Percentiles rank a stretch among this genome's conserved stretches.
These are phyloP conservation scores for Alternaria metachromatica DNA, from an alignment of 2,329 filamentous ascomycete species.

Conservation along the genomic window DNA sequence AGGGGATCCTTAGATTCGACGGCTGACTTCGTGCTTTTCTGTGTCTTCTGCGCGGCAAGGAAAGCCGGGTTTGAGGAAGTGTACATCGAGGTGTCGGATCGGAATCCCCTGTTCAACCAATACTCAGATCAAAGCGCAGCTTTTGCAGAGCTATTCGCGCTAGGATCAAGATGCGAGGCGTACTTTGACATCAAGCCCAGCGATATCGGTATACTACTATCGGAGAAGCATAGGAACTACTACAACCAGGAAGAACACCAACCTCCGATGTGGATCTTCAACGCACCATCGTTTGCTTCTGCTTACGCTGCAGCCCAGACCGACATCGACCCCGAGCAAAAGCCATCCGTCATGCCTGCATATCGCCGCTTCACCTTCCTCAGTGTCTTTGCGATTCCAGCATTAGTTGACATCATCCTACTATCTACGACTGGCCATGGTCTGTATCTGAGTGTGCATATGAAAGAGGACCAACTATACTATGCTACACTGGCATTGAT, in stretches of 20 bases:
- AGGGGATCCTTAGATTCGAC: conserved; percentile 34
- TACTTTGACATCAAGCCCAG: conserved; percentile 63
- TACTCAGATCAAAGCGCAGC: conserved; percentile 69
- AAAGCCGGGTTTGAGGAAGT: conserved; percentile 67
- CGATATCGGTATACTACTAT: conserved; percentile 45
- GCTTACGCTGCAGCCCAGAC: conserved; percentile 61
- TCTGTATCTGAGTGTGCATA: conserved; percentile 65
- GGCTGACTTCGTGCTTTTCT: conserved; percentile 63
- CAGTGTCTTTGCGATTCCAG: conserved; percentile 68
- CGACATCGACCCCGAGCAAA: conserved; percentile 58
- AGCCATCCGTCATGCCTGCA: conserved; percentile 52
- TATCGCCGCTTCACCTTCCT: conserved; percentile 64
- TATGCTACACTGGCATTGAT: conserved; percentile 65
- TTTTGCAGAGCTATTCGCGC: conserved; percentile 68
- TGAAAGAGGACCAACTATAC: conserved; percentile 58
- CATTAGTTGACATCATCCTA: conserved; percentile 65
- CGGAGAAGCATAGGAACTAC: conserved; percentile 50
- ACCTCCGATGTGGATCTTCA: conserved; percentile 59
- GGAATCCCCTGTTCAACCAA: conserved; percentile 66
- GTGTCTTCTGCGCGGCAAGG: conserved; percentile 64
- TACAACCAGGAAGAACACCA: conserved; percentile 53
- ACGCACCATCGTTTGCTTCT: conserved; percentile 57
- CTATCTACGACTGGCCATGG: conserved; percentile 66
- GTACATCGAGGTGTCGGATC: conserved; percentile 67
- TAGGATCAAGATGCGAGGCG: conserved; percentile 68